Evolutionary conservation across 192 early-diverging fungal species (phyloP).

Genomic region (Spinellus fusiger): DNA sequence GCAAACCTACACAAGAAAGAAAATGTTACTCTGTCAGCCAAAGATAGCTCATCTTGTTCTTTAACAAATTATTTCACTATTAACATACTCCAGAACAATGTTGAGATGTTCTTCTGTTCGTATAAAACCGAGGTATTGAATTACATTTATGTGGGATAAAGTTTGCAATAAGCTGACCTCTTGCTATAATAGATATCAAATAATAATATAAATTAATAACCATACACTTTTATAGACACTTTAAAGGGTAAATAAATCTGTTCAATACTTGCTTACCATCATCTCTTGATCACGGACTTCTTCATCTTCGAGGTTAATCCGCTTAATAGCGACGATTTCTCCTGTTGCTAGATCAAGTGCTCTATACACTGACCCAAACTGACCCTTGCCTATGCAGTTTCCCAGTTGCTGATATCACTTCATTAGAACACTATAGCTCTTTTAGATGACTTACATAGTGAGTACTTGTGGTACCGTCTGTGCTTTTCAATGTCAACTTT

Average conservation of each 20-base stretch:
- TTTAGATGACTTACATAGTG: slow-evolving; percentile 46
- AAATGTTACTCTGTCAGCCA: not conserved
- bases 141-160: slow-evolving; percentile 77
- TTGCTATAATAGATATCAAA: slow-evolving; percentile 31
- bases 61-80: too few species aligned
- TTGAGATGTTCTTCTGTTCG: slow-evolving; percentile 65
- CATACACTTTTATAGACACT: not conserved
- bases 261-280: slow-evolving; percentile 40
- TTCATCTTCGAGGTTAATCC: slow-evolving; percentile 69
- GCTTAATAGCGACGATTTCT: slow-evolving; percentile 83
- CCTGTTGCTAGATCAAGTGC: slow-evolving; percentile 76
- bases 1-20: slow-evolving; percentile 50
- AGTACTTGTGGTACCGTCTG: slow-evolving; percentile 33
- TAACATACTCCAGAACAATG: slow-evolving; percentile 71
- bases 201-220: not conserved
- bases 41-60: not conserved
- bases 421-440: not conserved
- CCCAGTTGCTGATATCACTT: slow-evolving; percentile 63
- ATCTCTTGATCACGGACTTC: slow-evolving; percentile 63
- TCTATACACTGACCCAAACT: slow-evolving; percentile 86
- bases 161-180: slow-evolving; percentile 85
- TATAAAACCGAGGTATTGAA: slow-evolving; percentile 80
- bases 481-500: slow-evolving; percentile 24
- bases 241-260: too few species aligned
- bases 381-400: slow-evolving; percentile 84